These are phyloP conservation scores for Alternaria alternata DNA, from an alignment of 2,329 filamentous ascomycete genomes.

Conservation along the genomic window DNA sequence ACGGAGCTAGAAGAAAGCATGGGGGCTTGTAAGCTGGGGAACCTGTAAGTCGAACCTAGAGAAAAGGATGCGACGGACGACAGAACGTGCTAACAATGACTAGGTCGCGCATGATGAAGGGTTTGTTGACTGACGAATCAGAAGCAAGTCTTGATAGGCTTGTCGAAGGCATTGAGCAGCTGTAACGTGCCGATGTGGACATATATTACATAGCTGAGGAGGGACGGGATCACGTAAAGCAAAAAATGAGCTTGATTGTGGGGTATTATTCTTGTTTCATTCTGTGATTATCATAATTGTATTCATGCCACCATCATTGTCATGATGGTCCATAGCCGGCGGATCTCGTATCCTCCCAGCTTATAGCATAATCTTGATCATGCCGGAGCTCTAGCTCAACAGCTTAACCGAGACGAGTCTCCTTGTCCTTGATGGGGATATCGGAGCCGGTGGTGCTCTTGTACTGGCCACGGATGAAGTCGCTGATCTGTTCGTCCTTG, in stretches of 20 bases:
- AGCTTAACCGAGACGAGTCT: constrained; percentile 46
- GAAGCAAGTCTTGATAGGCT: constrained; percentile 24
- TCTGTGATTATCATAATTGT: constrained; percentile 23
- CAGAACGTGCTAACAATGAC: constrained; percentile 20
- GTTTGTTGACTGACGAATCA: constrained; percentile 34
- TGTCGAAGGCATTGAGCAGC: constrained; percentile 24
- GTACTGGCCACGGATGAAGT: constrained; percentile 75
- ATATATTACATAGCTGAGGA: not conserved
- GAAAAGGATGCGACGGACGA: constrained; percentile 19
- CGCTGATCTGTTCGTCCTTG: constrained; percentile 81
- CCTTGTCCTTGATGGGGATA: constrained; percentile 74
- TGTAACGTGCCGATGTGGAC: constrained; percentile 6
- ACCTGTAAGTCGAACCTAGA: constrained; percentile 39
- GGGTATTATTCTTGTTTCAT: constrained; percentile 1
- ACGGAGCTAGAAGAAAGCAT: constrained; percentile 76
- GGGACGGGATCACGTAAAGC: not conserved
- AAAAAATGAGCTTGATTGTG: not conserved
- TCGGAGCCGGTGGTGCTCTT: constrained; percentile 74
- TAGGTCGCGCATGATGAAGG: constrained; percentile 35
- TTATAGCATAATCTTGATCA: not conserved
- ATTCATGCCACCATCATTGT: not conserved
- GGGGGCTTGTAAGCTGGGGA: constrained; percentile 41
- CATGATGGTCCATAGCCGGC: constrained; percentile 14
- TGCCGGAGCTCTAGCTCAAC: not conserved
- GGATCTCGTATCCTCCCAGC: constrained; percentile 21